Evolutionary conservation across 371 early-diverging fungal species (phyloP), one percentile per base, ranked within the genome.

Genomic region (Batrachochytrium dendrobatidis): DNA sequence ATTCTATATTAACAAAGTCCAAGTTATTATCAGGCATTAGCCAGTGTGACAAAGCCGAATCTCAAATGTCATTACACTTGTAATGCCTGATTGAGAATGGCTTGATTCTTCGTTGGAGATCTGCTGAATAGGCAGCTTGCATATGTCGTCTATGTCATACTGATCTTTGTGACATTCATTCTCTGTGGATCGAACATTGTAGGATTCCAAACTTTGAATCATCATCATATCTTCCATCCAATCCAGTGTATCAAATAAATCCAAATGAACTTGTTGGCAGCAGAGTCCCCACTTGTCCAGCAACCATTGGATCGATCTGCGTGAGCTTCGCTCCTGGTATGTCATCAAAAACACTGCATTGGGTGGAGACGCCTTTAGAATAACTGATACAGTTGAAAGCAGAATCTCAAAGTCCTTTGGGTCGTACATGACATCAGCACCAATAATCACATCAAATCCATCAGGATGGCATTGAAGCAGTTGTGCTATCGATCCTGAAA

Each of bases 361-460:
- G 2, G 51, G 24, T 20, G 33, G 25, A 26, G 43, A 22, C 1
- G 55, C 48, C 5, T 24, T 7, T 31, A 71, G 56, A 1, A 67
- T n/a, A 24, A 51, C 55, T 2, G 67, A 55, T n/a, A 71, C 60
- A 0, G 65, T 67, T 8, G 63, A 65, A 26, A 71, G 45, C 24
- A 65, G 49, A 25, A 48, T 44, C 15, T 67, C 67, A 53, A 67
- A 71, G 17, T 30, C 24, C 5, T 26, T 33, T 25, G 65, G 61
- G 18, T 67, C 65, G 59, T 71, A 71, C 30, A 71, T 66, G 20
- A 71, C 65, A 58, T 71, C 71, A 1, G 71, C 67, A 20, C 67
- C 67, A 2, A 71, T 20, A 2, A 71, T 46, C 4, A 65, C 30
- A 30, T 61, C 64, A 25, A 57, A 60, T n/a, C 32, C 54, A 20